Base-by-base conservation (phyloP, 2,329 filamentous ascomycete species). In the Penicillium sp. region DNA sequence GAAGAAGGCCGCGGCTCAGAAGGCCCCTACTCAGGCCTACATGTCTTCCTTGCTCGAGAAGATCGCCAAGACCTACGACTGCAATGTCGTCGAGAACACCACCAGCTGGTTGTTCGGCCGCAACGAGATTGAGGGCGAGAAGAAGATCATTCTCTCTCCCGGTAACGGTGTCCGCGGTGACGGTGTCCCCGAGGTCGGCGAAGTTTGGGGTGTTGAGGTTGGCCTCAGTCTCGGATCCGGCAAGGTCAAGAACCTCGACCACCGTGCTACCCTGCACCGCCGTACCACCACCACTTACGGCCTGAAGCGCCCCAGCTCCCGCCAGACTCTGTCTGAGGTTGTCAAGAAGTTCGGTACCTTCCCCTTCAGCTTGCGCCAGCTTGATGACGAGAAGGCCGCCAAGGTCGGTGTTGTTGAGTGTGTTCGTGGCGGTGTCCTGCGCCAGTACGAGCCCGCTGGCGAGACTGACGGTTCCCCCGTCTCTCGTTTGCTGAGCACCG, bases 191-290 rank as follows among this genome's bases (percentile, higher is more conserved):
- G 91, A 94, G 65, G 75, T 95, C 50, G 85, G 88, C 59, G 93
- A 98, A 69, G 90, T 95, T 54, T 98, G 93, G 93, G 93, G 93
- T 72, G 88, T 98, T 48, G 93, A 98, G 78, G 83, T 96, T 68
- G 91, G 91, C 61, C 82, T 98, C 67, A 93, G 87, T 72, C 76
- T 93, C 63, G 90, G 90, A 57, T 84, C 82, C 55, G 93, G 93
- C 69, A 98, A 98, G 79, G 86, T 95, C 72, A 98, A 97, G 84
- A 84, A 78, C 61, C 77, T 95, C 54, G 83, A 88, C 65, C 85
- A 94, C 73, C 83, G 93, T 57, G 77, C 93, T 45, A 98, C 93
- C 42, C 81, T 98, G 58, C 89, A 97, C 76, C 88, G 91, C 68
- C 87, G 91, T 64, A 97, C 93, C 51, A 84, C 82, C 59, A 90